These are phyloP conservation scores for Silene conica DNA, from an alignment of 148 eudicot species.

Conservation along the genomic window DNA sequence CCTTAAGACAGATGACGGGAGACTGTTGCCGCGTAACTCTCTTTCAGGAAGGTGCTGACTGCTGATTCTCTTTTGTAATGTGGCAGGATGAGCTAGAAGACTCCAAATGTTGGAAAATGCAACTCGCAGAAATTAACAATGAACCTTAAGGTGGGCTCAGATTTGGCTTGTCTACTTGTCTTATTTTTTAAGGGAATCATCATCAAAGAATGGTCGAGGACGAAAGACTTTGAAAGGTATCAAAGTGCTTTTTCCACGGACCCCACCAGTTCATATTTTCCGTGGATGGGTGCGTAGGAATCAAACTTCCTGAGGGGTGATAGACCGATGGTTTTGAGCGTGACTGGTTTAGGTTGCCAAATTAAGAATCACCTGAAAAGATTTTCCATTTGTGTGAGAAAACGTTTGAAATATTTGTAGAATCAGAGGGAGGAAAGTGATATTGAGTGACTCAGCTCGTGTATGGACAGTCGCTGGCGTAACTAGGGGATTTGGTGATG, in stretches of 20 bases:
- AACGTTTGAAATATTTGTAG: not conserved
- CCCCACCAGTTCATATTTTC: not conserved
- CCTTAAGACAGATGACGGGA: no score
- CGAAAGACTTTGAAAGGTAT: not conserved
- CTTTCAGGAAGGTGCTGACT: constrained; percentile 1
- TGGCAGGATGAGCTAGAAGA: constrained; percentile 78
- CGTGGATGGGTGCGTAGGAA: not conserved
- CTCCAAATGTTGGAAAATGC: constrained; percentile 76
- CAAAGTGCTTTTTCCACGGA: not conserved
- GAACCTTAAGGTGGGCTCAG: constrained; percentile 14
- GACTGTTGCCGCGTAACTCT: not conserved
- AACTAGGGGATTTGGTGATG: constrained; percentile 7
- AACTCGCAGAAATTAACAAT: constrained; percentile 42
- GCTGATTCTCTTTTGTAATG: constrained; percentile 11
- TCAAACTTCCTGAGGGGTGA: not conserved
- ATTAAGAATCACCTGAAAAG: not conserved
- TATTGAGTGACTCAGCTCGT: not conserved
- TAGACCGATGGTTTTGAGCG: not conserved
- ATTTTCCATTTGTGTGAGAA: not conserved
- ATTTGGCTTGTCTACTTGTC: not conserved
- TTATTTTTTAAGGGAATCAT: not conserved
- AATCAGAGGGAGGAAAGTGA: not conserved
- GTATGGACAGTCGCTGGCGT: not conserved
- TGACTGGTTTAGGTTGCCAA: not conserved
- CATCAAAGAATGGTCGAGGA: not conserved